Evolutionary conservation across 495 filamentous ascomycete genomes (phyloP), one percentile per base, ranked within the genome.

Genomic region (Talaromyces ruber): DNA sequence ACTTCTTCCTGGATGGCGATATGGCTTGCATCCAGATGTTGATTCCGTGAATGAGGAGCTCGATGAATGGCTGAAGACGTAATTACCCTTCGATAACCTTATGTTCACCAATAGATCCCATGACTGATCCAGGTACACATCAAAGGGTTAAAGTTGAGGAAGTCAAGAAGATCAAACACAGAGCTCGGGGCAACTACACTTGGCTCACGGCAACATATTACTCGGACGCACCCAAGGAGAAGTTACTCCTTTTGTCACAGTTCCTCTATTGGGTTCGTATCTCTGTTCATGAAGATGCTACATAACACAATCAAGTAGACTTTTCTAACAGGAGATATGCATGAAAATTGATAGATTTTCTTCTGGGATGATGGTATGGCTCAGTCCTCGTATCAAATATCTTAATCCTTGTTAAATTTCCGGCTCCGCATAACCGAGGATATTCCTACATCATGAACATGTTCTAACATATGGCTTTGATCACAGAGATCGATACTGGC

Each of bases 281-380:
- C 14, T 37, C 12, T 12, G 4, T 37, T 1, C 11, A 37, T 37
- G 32, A 2, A 37, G 12, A 12, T 37, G 32, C 32, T 37, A 37
- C 11, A 14, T 55, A 12, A 14, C 16, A 3, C 24, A 26, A 4
- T 55, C 22, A 6, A 12, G 11, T 3, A 16, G 6, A 55, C 11
- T 6, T 55, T 28, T 18, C 16, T 16, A 55, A 6, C 14, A 28
- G 11, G n/a, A 29, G 52, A 25, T 24, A 16, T 29, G 9, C 3
- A 53, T 24, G 29, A 28, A 24, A 29, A 29, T 26, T 55, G 6
- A 5, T 28, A 55, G 52, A 55, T 55, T 22, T 55, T 55, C 24
- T 55, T 55, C 52, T 55, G 52, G 52, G 52, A 55, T 29, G 52
- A 55, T 22, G 52, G 51, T 54, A 54, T 9, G 45, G n/a, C 39